Conservation (phyloP, 1,284 basidiomycete species). For the Kalmanozyma brasiliensis region DNA sequence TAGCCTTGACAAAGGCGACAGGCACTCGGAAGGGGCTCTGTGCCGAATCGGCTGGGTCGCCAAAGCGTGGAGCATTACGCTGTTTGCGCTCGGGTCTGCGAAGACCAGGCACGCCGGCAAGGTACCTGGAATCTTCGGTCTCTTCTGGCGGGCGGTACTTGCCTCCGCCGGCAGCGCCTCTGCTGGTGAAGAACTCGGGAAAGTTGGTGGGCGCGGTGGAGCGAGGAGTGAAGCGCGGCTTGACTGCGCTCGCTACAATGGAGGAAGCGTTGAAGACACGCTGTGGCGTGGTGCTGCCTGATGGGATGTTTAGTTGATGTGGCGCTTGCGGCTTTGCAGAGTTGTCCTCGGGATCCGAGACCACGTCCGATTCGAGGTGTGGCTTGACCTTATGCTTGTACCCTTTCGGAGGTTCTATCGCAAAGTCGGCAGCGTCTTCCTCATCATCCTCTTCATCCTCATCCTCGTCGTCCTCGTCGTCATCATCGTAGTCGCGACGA, state of each 20-base stretch:
- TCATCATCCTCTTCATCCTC: constrained; percentile 22
- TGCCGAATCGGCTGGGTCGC: constrained; percentile 31
- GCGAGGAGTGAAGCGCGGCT: constrained; percentile 23
- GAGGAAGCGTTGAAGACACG: constrained; percentile 4
- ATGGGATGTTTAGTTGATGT: constrained; percentile 5
- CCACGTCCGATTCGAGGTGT: constrained; percentile 26
- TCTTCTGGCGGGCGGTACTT: constrained; percentile 47
- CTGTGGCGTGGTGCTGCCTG: constrained; percentile 19
- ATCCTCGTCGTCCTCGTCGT: constrained; percentile 8
- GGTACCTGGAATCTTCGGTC: constrained; percentile 44
- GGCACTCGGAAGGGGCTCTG: constrained; percentile 42
- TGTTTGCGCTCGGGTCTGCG: constrained; percentile 21
- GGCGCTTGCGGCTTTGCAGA: not conserved
- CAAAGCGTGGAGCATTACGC: constrained; percentile 24
- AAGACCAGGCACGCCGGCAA: constrained; percentile 48
- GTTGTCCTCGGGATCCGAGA: constrained; percentile 16
- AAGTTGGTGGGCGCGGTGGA: constrained; percentile 27
- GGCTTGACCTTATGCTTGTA: constrained; percentile 45
- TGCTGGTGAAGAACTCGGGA: constrained; percentile 42
- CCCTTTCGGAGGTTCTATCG: constrained; percentile 32
- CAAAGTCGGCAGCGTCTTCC: constrained; percentile 23
- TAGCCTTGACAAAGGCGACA: constrained; percentile 54
- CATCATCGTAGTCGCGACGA: constrained; percentile 13
- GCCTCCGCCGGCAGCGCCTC: constrained; percentile 19
- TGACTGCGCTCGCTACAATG: constrained; percentile 6